These are phyloP conservation scores for Acer negundo DNA, from an alignment of 345 rosid species.

Conservation along the genomic window DNA sequence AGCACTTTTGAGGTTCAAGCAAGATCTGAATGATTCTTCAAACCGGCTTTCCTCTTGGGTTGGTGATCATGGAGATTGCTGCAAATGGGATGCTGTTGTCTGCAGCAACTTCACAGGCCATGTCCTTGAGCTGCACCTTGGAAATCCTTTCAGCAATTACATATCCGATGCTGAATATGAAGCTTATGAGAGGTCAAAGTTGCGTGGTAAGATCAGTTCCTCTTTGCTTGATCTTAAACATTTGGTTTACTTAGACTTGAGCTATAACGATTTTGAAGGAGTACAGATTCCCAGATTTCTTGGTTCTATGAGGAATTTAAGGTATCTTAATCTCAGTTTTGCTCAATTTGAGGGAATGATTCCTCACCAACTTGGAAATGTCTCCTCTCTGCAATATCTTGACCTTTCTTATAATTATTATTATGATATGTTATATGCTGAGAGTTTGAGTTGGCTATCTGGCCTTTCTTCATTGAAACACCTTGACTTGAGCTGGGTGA, in stretches of 20 bases:
- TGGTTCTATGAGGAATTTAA: too few species aligned
- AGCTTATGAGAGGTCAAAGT: background rate
- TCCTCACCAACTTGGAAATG: too few species aligned
- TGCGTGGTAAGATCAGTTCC: background rate
- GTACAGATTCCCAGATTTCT: too few species aligned
- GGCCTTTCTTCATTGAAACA: too few species aligned
- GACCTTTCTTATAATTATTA: too few species aligned
- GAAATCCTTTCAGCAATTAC: background rate
- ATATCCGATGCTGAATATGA: background rate
- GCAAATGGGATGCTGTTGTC: background rate
- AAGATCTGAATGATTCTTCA: background rate
- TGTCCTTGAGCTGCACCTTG: background rate
- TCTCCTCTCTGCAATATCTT: too few species aligned
- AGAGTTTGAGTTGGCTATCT: too few species aligned
- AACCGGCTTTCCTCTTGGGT: background rate
- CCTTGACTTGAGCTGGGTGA: too few species aligned
- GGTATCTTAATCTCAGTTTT: too few species aligned
- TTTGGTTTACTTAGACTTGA: background rate
- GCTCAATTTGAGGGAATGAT: too few species aligned
- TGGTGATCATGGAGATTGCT: background rate
- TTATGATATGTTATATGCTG: too few species aligned
- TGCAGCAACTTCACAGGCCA: background rate
- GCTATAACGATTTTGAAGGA: background rate
- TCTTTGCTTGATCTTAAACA: background rate
- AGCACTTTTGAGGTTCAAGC: slow-evolving; percentile 13